Evolutionary conservation across 148 eudicot genomes (phyloP), one percentile per base, ranked within the genome.

Genomic region (Vaccinium corymbosum): DNA sequence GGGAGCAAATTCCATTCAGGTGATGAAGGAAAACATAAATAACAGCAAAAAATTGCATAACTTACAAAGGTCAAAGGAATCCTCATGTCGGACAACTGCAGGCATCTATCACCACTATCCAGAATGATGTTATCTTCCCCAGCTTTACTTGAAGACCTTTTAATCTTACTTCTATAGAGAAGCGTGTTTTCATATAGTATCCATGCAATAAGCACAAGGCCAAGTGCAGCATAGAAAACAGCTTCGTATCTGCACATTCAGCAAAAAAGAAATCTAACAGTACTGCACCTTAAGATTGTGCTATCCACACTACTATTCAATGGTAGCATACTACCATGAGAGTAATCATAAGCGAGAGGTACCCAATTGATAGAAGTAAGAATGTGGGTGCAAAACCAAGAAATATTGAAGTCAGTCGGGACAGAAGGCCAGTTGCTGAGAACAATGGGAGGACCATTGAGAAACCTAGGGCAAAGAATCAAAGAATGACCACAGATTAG

Each of bases 341-440:
- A 84, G 83, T 80, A 80, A 78, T 64, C 72, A 84, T 49, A 87
- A 81, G 82, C 35, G 83, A 85, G 68, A 84, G 62, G 75, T 96
- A 96, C 99, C 99, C 99, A 49, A 96, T 93, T 50, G 99, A 96
- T 64, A 96, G 89, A 86, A 96, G 93, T 84, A 96, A 88, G 91
- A 93, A 96, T 27, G 98, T 84, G 52, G 99, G 99, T 79, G 99
- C 99, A 90, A 96, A 94, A 85, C 99, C 99, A 78, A 96, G 95
- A 89, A 93, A 96, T 83, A 96, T 91, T 79, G 99, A 94, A 81
- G 93, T 91, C 52, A 96, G 89, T 84, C 99, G 91, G 48, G 98
- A 93, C 89, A 94, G 89, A 77, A 94, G 90, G 85, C 94, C 89
- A 79, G 92, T 91, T 76, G 92, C 90, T 80, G 99, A 96, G 83